phyloP scores from a whole-genome alignment of 83 land plant species.

The Picea abies region DNA sequence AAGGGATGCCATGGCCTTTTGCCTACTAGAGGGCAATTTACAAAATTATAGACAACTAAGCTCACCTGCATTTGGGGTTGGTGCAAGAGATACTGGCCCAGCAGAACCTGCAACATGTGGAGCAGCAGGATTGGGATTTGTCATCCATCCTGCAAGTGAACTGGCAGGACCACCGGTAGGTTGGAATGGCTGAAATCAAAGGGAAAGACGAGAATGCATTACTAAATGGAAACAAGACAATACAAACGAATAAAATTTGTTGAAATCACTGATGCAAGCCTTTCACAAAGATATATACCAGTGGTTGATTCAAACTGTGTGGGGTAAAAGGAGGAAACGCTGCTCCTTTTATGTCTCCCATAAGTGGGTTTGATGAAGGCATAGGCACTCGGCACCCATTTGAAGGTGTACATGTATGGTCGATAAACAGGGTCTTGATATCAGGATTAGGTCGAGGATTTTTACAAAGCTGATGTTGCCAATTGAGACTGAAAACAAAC shows the following conservation, averaged over 20 bases:
- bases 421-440: conserved; percentile 90
- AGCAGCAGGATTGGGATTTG: conserved; percentile 77
- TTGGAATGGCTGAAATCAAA: conserved; percentile 80
- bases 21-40: not conserved
- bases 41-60: not conserved
- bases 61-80: conserved; percentile 71
- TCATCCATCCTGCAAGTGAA: conserved; percentile 93
- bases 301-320: conserved; percentile 41
- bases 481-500: conserved; percentile 74
- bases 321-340: conserved; percentile 65
- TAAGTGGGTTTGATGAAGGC: conserved; percentile 73
- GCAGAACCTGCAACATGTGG: conserved; percentile 73
- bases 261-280: not conserved
- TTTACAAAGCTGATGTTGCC: conserved; percentile 98
- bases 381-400: conserved; percentile 94
- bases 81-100: conserved; percentile 71
- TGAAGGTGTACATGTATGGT: conserved; percentile 85
- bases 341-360: conserved; percentile 58
- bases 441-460: conserved; percentile 96
- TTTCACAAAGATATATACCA: not conserved
- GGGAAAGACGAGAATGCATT: not conserved
- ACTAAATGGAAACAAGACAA: not conserved
- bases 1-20: not conserved
- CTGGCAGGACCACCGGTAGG: conserved; percentile 77
- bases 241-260: not conserved